Conservation (phyloP, 2,329 filamentous ascomycete species). For the Hypoxylon sp. region DNA sequence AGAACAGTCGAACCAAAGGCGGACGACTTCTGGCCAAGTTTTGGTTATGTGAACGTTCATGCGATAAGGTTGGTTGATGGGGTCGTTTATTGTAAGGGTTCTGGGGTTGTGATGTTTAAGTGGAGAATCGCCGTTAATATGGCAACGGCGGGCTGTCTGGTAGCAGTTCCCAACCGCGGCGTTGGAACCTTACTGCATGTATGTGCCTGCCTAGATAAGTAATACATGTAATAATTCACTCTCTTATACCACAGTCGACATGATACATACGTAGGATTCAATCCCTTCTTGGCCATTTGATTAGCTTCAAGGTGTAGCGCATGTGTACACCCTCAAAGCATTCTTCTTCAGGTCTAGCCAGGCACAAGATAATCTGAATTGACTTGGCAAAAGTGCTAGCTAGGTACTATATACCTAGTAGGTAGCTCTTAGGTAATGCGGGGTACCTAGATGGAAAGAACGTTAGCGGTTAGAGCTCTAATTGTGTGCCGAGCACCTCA, state of each 20-base stretch:
- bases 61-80: too few species aligned
- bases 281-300: neutral
- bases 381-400: conserved; percentile 6
- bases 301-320: neutral
- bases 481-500: neutral
- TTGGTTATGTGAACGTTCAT: conserved; percentile 29
- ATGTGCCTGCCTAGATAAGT: too few species aligned
- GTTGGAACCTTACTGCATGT: conserved; percentile 11
- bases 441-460: conserved; percentile 20
- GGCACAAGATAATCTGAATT: conserved; percentile 17
- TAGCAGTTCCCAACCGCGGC: conserved; percentile 2
- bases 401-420: too few species aligned
- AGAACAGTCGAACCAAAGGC: neutral
- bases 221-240: conserved; percentile 4
- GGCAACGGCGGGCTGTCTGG: conserved; percentile 22
- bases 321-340: neutral
- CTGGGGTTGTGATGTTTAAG: conserved; percentile 32
- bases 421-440: conserved; percentile 10
- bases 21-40: conserved; percentile 4
- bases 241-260: conserved; percentile 23
- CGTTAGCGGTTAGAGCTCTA: too few species aligned
- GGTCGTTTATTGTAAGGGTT: conserved; percentile 21
- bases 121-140: conserved; percentile 34
- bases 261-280: conserved; percentile 10
- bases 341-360: neutral